Evolutionary conservation across 73 alveolate genomes (phyloP), one percentile per base, ranked within the genome.

Genomic region (Symbiodinium natans): DNA sequence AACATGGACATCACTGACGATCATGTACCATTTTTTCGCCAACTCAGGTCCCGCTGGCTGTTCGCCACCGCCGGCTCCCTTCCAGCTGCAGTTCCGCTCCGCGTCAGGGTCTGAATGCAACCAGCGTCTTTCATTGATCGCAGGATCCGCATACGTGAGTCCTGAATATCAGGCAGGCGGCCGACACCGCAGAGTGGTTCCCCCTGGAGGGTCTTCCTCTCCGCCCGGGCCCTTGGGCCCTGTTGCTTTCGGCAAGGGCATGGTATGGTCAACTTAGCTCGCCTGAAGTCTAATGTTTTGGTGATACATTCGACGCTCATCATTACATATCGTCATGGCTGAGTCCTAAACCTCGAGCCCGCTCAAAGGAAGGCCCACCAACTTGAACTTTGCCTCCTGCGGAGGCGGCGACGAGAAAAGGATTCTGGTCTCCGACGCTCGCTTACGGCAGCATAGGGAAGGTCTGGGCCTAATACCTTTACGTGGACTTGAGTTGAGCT

Each of bases 81-180:
- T 41, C 88, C 97, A 90, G 33, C 88, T 90, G 80, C 97, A 90
- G 88, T 90, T 90, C 75, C 97, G 97, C 40, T 84, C 89, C 1
- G 97, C 97, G 97, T 34, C 40, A 11, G 84, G 95, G 36, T 19
- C 80, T n/a, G n/a, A n/a, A n/a, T n/a, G n/a, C n/a, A n/a, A n/a
- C 33, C 34, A 11, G 77, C 27, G 74, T 56, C 19, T 1, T 46
- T 46, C 59, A 21, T 21, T 2, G 59, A n/a, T n/a, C n/a, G n/a
- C n/a, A n/a, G n/a, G n/a, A n/a, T n/a, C n/a, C n/a, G n/a, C n/a
- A n/a, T n/a, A n/a, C n/a, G n/a, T n/a, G n/a, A n/a, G n/a, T n/a
- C n/a, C n/a, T 13, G 13, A 46, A 46, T 46, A 31, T 63, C 15
- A 90, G 97, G 97, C 48, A 68, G 80, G 97, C 75, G 39, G 39